Conservation (phyloP, 345 rosid genomes). For the Aquilaria sinensis region DNA sequence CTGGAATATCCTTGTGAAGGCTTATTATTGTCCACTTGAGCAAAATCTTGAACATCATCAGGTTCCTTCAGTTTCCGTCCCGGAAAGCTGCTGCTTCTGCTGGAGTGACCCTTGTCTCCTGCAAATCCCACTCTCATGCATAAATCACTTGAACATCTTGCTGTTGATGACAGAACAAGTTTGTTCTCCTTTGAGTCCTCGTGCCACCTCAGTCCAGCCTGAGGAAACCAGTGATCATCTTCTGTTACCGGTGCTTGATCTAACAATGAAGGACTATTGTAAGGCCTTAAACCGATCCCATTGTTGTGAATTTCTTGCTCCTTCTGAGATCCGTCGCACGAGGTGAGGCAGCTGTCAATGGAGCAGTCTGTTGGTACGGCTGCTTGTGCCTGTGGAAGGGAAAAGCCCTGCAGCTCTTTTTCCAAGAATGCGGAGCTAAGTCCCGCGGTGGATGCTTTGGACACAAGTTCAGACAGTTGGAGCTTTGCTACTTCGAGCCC, state of each 20-base stretch:
- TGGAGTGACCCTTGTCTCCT: slow-evolving; percentile 23
- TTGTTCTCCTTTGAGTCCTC: slow-evolving; percentile 35
- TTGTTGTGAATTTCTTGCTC: slow-evolving; percentile 52
- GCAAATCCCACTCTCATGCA: slow-evolving; percentile 63
- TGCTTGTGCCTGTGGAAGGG: slow-evolving; percentile 45
- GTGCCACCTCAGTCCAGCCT: slow-evolving; percentile 53
- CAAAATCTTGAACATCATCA: slow-evolving; percentile 20
- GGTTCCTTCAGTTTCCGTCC: slow-evolving; percentile 34
- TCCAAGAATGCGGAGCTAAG: slow-evolving; percentile 58
- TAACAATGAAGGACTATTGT: slow-evolving; percentile 23
- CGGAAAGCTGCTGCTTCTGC: slow-evolving; percentile 21
- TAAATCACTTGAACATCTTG: slow-evolving; percentile 43
- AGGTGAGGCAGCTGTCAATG: slow-evolving; percentile 78
- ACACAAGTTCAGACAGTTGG: slow-evolving; percentile 77
- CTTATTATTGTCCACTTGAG: slow-evolving; percentile 22
- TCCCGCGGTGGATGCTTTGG: slow-evolving; percentile 68
- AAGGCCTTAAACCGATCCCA: slow-evolving; percentile 49
- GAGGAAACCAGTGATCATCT: slow-evolving; percentile 34
- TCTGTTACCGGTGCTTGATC: slow-evolving; percentile 36
- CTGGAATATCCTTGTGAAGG: slow-evolving; percentile 19
- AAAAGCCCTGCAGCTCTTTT: slow-evolving; percentile 55
- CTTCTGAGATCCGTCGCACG: slow-evolving; percentile 67
- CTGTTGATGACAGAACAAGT: slow-evolving; percentile 34
- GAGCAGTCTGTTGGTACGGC: slow-evolving; percentile 65
- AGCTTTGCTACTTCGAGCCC: slow-evolving; percentile 91